Evolutionary conservation across 139 green algal genomes (phyloP).

Genomic region (Asterochloris sp.): DNA sequence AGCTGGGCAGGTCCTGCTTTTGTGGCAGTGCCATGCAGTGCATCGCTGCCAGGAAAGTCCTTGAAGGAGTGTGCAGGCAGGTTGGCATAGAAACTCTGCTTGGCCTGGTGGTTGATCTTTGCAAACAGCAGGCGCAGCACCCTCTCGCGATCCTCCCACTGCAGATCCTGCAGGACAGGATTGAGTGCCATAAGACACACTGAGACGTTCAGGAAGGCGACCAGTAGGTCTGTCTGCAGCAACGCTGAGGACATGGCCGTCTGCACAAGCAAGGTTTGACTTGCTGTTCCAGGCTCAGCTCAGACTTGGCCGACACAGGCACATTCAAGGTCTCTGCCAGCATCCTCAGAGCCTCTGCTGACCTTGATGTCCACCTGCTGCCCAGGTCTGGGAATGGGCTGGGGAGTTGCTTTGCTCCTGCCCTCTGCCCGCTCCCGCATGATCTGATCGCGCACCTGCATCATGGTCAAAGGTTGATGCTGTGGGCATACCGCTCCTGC

Average conservation of each 20-base stretch:
- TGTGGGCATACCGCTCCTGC: no score
- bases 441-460: conserved; percentile 21
- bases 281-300: neutral
- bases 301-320: neutral
- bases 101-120: conserved; percentile 68
- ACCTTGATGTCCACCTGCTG: conserved; percentile 27
- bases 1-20: conserved; percentile 20
- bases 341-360: neutral
- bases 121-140: conserved; percentile 82
- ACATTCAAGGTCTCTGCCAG: no score
- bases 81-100: conserved; percentile 45
- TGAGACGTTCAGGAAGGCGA: neutral
- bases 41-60: neutral
- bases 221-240: neutral
- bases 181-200: neutral
- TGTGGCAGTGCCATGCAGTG: conserved; percentile 3
- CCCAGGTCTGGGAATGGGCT: neutral
- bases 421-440: conserved; percentile 13
- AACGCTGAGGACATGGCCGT: neutral
- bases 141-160: conserved; percentile 80
- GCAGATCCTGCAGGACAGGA: conserved; percentile 42
- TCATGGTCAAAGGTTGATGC: no score
- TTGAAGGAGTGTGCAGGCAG: conserved; percentile 38
- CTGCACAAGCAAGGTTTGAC: neutral
- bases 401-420: neutral